Conservation (phyloP, 1,284 basidiomycete species). For the Pseudozyma thailandica region DNA sequence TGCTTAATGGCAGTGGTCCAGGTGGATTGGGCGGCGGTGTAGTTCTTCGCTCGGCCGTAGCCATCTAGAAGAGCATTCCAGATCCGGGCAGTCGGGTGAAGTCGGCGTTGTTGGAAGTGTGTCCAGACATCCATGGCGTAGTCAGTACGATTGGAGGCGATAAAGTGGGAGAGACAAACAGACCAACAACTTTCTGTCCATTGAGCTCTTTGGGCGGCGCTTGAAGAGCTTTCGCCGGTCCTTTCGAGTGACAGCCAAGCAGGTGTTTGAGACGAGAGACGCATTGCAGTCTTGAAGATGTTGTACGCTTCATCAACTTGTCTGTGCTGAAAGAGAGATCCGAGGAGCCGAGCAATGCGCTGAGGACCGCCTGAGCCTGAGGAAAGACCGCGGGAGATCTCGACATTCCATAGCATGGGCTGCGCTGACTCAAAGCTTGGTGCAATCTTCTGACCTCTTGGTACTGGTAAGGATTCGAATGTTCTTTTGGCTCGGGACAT, state of each 20-base stretch:
- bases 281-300: slow-evolving; percentile 49
- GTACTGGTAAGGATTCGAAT: slow-evolving; percentile 4
- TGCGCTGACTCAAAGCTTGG: slow-evolving; percentile 9
- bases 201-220: slow-evolving; percentile 8
- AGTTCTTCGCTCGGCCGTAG: slow-evolving; percentile 48
- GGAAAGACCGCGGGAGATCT: slow-evolving; percentile 53
- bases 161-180: slow-evolving; percentile 48
- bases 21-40: slow-evolving; percentile 35
- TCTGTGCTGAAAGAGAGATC: slow-evolving; percentile 43
- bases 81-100: slow-evolving; percentile 33
- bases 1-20: slow-evolving; percentile 43
- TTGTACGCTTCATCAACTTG: slow-evolving; percentile 27
- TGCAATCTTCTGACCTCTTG: not conserved
- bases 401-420: slow-evolving; percentile 21
- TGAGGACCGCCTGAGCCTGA: slow-evolving; percentile 50
- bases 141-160: slow-evolving; percentile 40
- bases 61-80: slow-evolving; percentile 60
- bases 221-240: not conserved
- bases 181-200: slow-evolving; percentile 60
- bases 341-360: slow-evolving; percentile 52
- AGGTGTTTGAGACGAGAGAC: slow-evolving; percentile 16
- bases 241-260: slow-evolving; percentile 16
- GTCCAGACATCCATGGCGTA: slow-evolving; percentile 55
- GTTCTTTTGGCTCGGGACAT: slow-evolving; percentile 26
- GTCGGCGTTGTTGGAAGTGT: slow-evolving; percentile 15